phyloP scores from a whole-genome alignment of 768 basidiomycete genomes.

The Dacryopinax spathularia region DNA sequence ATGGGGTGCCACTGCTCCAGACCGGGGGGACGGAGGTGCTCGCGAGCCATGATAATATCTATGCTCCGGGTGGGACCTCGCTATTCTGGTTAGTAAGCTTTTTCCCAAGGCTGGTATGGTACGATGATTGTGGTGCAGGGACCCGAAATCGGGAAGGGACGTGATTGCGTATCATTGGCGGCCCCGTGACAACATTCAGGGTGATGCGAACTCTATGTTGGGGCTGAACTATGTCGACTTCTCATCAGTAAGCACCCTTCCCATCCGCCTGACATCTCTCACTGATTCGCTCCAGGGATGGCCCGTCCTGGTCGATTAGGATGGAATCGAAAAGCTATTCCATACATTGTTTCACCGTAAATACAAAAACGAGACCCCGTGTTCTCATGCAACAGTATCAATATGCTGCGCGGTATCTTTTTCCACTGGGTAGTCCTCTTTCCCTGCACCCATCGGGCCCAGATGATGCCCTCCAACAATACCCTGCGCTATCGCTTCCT shows the following conservation, averaged over 20 bases:
- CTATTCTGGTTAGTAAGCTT: not conserved
- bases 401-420: not conserved
- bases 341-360: too few relatives aligned
- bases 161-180: conserved; percentile 7
- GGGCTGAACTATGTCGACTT: not conserved
- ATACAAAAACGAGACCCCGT: too few relatives aligned
- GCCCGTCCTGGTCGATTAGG: not conserved
- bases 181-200: not conserved
- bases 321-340: too few relatives aligned
- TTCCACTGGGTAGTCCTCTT: not conserved
- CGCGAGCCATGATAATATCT: conserved; percentile 21
- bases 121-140: not conserved
- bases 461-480: not conserved
- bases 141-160: not conserved
- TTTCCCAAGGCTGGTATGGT: not conserved
- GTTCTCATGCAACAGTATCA: not conserved
- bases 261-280: not conserved
- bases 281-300: not conserved
- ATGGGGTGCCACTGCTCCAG: conserved; percentile 8
- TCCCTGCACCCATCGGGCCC: not conserved
- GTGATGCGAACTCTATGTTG: not conserved
- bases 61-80: conserved; percentile 18
- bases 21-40: conserved; percentile 19
- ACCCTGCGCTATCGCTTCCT: not conserved
- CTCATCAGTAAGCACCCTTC: not conserved